Percentiles rank a stretch among this genome's conserved stretches.
Conservation (phyloP, 2,329 filamentous ascomycete species). For the Colletotrichum noveboracense region DNA sequence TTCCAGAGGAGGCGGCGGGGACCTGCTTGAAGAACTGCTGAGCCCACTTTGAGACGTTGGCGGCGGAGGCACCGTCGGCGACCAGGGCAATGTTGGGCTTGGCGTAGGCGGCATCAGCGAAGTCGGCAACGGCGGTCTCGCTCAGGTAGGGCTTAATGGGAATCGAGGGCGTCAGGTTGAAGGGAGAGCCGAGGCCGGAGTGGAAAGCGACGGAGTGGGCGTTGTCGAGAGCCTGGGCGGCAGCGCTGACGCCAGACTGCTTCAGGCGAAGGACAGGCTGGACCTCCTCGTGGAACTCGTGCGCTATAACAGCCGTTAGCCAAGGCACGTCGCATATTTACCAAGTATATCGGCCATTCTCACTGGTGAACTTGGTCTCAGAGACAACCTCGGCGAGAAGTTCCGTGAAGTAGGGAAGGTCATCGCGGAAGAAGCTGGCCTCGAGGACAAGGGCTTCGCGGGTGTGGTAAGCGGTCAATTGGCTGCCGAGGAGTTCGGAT, state of each 20-base stretch:
- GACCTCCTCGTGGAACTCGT: constrained; percentile 91
- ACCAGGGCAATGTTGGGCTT: constrained; percentile 93
- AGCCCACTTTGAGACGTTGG: constrained; percentile 86
- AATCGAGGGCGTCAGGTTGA: constrained; percentile 74
- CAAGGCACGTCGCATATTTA: background rate
- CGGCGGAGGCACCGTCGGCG: constrained; percentile 82
- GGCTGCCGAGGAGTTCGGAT: constrained; percentile 90
- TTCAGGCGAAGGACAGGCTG: constrained; percentile 76
- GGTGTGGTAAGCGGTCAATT: constrained; percentile 87
- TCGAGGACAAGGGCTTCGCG: constrained; percentile 92
- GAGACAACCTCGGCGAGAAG: constrained; percentile 90
- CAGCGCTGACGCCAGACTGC: constrained; percentile 71
- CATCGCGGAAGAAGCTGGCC: constrained; percentile 93
- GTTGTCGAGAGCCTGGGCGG: constrained; percentile 79
- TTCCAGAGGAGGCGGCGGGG: constrained; percentile 57
- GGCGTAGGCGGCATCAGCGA: constrained; percentile 79
- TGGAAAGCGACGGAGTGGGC: constrained; percentile 91
- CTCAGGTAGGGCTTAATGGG: constrained; percentile 82
- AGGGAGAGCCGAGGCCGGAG: constrained; percentile 82
- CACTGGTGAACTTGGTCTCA: constrained; percentile 84
- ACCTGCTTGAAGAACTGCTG: constrained; percentile 87
- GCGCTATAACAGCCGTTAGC: constrained; percentile 57
- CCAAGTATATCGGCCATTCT: constrained; percentile 36
- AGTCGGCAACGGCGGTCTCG: constrained; percentile 76
- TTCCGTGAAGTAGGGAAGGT: constrained; percentile 97